Evolutionary conservation across 495 filamentous ascomycete genomes (phyloP).

Genomic region (Aspergillus wentii): DNA sequence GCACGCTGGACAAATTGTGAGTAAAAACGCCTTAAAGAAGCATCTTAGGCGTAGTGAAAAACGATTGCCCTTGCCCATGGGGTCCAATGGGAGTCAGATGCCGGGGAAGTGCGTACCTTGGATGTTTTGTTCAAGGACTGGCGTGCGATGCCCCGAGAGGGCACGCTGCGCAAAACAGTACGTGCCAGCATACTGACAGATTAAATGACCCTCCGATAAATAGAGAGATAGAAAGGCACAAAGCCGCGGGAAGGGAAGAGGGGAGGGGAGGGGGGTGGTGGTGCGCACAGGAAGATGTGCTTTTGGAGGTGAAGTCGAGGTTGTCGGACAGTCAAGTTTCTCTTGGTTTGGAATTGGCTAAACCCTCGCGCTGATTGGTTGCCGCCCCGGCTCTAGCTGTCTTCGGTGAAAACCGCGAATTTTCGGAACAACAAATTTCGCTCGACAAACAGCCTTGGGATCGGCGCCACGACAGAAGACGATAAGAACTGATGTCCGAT

Average conservation of each 20-base stretch:
- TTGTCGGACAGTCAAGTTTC: conserved; percentile 40
- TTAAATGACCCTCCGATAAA: conserved; percentile 36
- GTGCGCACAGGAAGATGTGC: conserved; percentile 32
- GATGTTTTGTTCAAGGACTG: conserved; percentile 45
- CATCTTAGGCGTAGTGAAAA: conserved; percentile 5
- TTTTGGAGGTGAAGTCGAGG: conserved; percentile 31
- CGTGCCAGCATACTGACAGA: conserved; percentile 75
- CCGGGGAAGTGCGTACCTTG: conserved; percentile 38
- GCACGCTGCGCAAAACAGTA: conserved; percentile 74
- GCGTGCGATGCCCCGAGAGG: conserved; percentile 64
- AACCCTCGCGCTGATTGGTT: conserved; percentile 39
- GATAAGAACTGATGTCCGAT: too few relatives aligned
- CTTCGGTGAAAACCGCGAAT: conserved; percentile 38
- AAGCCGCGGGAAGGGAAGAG: conserved; percentile 25
- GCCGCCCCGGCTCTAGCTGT: conserved; percentile 15
- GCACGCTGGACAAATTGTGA: conserved; percentile 33
- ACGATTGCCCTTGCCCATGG: conserved; percentile 26
- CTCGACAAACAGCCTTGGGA: conserved; percentile 3
- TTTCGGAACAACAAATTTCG: conserved; percentile 26
- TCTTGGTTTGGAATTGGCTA: conserved; percentile 36
- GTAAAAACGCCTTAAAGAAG: conserved; percentile 10
- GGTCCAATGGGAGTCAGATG: conserved; percentile 26
- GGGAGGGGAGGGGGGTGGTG: conserved; percentile 21
- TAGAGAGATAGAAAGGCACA: conserved; percentile 25
- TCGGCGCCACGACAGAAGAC: neutral